phyloP scores from a whole-genome alignment of 2,329 filamentous ascomycete species.

The Claviceps quebecensis region DNA sequence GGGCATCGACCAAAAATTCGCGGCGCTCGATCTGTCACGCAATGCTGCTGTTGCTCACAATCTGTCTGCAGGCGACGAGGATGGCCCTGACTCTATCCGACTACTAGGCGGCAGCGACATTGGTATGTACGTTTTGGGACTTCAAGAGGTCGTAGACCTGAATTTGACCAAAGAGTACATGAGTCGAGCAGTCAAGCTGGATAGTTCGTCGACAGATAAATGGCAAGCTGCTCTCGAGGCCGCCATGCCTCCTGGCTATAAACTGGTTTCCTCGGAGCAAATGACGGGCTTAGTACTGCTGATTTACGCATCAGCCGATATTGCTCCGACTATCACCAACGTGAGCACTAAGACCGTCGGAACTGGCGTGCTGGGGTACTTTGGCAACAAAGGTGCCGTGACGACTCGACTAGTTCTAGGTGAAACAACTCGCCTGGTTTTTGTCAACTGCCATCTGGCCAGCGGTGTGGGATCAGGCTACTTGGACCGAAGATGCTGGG shows the following conservation, averaged over 20 bases:
- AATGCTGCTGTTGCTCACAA: constrained; percentile 22
- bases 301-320: constrained; percentile 68
- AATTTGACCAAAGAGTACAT: constrained; percentile 68
- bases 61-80: constrained; percentile 22
- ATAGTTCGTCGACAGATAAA: constrained; percentile 54
- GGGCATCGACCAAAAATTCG: constrained; percentile 51
- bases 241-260: constrained; percentile 64
- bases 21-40: constrained; percentile 34
- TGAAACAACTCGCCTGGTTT: constrained; percentile 77
- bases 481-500: constrained; percentile 79
- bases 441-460: constrained; percentile 83
- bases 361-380: constrained; percentile 80
- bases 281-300: constrained; percentile 74
- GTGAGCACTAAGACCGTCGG: constrained; percentile 74
- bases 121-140: constrained; percentile 74
- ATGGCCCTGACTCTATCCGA: constrained; percentile 19
- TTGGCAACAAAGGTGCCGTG: constrained; percentile 92
- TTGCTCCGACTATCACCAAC: constrained; percentile 62
- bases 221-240: constrained; percentile 69
- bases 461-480: constrained; percentile 69
- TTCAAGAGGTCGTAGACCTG: constrained; percentile 88
- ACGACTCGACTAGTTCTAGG: constrained; percentile 70
- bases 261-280: constrained; percentile 66
- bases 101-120: constrained; percentile 53
- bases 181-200: constrained; percentile 50